Evolutionary conservation across 1,284 basidiomycete species (phyloP).

Genomic region (Malassezia pachydermatis): DNA sequence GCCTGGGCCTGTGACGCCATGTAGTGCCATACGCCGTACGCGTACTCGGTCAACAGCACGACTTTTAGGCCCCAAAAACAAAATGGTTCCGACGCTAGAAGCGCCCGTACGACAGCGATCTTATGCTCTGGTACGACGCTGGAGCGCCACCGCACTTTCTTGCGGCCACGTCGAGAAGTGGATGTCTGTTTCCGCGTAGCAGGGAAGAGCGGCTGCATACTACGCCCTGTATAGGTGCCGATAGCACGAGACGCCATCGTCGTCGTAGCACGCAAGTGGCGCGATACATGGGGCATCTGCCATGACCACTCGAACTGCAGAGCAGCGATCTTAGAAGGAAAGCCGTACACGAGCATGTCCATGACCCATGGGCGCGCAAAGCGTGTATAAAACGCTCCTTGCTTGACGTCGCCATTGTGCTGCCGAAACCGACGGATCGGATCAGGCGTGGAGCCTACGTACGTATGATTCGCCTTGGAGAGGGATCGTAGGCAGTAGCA

Average conservation of each 20-base stretch:
- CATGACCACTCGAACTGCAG: conserved; percentile 80
- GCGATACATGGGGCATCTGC: conserved; percentile 59
- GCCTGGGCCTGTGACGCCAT: too few species aligned
- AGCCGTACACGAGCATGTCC: conserved; percentile 78
- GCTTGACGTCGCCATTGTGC: conserved; percentile 69
- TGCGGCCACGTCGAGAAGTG: background rate
- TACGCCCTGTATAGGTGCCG: conserved; percentile 5
- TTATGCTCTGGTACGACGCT: conserved; percentile 26
- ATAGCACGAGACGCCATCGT: background rate
- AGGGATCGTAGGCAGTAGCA: conserved; percentile 67
- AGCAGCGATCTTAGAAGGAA: conserved; percentile 72
- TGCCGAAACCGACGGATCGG: conserved; percentile 69
- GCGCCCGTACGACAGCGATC: conserved; percentile 40
- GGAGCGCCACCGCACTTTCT: conserved; percentile 1
- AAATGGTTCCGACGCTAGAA: conserved; percentile 41
- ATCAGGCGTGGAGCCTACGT: conserved; percentile 73
- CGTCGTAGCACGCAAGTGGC: conserved; percentile 42
- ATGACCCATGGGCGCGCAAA: conserved; percentile 71
- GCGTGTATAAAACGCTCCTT: conserved; percentile 66
- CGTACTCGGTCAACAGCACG: conserved; percentile 40
- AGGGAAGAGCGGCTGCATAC: conserved; percentile 24
- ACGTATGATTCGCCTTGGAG: conserved; percentile 49
- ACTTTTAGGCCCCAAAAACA: conserved; percentile 37
- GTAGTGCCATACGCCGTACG: conserved; percentile 22
- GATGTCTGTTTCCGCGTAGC: background rate